Base-by-base conservation (phyloP, 129 eudicot genomes). In the Pittosporum tobira region DNA sequence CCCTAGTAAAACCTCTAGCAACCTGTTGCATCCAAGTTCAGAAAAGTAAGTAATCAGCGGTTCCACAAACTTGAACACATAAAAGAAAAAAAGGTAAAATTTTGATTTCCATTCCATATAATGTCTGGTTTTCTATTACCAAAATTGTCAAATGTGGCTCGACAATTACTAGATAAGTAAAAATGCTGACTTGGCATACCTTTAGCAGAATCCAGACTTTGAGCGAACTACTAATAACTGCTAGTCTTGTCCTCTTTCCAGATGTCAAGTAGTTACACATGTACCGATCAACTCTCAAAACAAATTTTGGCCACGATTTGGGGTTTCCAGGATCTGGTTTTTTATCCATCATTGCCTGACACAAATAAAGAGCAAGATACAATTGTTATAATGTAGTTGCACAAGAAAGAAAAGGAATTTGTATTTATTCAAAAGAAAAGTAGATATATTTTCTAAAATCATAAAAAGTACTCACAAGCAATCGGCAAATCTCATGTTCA, bases 181-280 rank as follows among this genome's bases (percentile, higher is more conserved):
- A 48, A 48, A 3, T 16, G 21, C 59, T 57, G 28, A 18, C 13
- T 50, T 19, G 14, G 36, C 77, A 52, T 77, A 91, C 98, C 98
- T 91, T 83, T 21, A 91, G 73, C 68, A 83, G 78, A 66, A 91
- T 78, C 98, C 95, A 87, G 11, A 87, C 98, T 74, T 86, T 86
- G 51, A 86, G 90, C 60, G 98, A 83, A 63, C 98, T 91, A 66
- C 94, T 80, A 34, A 91, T 81, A 36, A 75, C 60, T 47, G 90
- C 96, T 44, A 91, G 80, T 51, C 84, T 73, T 54, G 90, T 78
- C 67, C 75, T 76, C 75, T 83, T 91, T 56, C 98, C 96, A 0
- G 96, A 78, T 34, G 96, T 91, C 61, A 91, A 62, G 65, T 86
- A 91, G 70, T 81, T 79, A 55, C 87, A 85, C 98, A 91, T 86